phyloP scores from a whole-genome alignment of 768 basidiomycete species.

The Lactifluus subvellereus region DNA sequence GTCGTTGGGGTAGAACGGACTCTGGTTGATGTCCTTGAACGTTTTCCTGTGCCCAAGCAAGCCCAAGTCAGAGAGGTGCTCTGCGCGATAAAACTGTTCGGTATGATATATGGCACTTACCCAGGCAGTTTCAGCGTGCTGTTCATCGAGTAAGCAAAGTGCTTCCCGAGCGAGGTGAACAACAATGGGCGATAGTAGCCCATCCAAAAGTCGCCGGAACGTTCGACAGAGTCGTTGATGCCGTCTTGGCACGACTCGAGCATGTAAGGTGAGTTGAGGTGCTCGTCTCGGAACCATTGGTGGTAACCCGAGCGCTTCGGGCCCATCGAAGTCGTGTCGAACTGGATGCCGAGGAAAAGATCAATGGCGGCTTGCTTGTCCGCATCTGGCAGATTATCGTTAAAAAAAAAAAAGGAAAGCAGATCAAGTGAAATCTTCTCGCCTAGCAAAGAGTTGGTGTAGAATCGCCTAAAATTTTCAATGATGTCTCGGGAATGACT shows the following conservation, averaged over 20 bases:
- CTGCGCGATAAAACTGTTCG: background rate
- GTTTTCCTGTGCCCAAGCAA: conserved; percentile 49
- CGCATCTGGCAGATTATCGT: conserved; percentile 51
- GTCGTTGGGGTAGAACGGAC: conserved; percentile 68
- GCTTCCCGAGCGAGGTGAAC: conserved; percentile 81
- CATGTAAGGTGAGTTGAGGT: conserved; percentile 63
- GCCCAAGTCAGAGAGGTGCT: background rate
- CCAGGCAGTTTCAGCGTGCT: conserved; percentile 79
- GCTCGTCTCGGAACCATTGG: conserved; percentile 74
- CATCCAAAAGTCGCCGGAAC: conserved; percentile 73
- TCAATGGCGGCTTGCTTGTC: conserved; percentile 98
- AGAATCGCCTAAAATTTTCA: conserved; percentile 91
- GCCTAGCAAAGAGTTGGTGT: conserved; percentile 91
- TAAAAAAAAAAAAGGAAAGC: background rate
- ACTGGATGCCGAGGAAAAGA: conserved; percentile 81
- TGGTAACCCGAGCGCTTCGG: conserved; percentile 67
- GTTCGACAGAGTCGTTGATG: conserved; percentile 53
- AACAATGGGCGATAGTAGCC: conserved; percentile 83
- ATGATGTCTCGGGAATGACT: conserved; percentile 95
- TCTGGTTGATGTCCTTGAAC: conserved; percentile 57
- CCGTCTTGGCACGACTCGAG: conserved; percentile 58
- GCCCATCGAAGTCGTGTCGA: conserved; percentile 41
- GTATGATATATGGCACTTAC: conserved; percentile 36
- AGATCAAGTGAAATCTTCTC: conserved; percentile 7
- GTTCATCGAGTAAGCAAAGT: conserved; percentile 92